Base-by-base conservation (phyloP, 2,329 filamentous ascomycete species). In the Aspergillus transmontanensis region DNA sequence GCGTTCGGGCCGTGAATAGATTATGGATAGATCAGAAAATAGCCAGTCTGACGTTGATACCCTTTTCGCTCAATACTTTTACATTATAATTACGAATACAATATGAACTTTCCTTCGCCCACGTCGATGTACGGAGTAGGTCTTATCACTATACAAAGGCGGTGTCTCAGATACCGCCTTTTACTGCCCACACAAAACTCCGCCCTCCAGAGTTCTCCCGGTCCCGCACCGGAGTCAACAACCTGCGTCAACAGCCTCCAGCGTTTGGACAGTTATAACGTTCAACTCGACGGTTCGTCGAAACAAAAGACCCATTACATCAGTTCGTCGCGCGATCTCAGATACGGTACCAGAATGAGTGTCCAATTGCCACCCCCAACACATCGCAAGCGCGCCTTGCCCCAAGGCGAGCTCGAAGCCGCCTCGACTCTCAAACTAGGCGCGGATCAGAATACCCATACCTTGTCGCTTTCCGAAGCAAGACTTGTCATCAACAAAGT, bases 401-500 rank as follows among this genome's bases (percentile, higher is more conserved):
- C 79, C 1, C 78, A 80, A 64, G 76, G 76, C 75, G 94, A 97
- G 77, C 94, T 98, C 79, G 93, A 97, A 82, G 94, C 94, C 28
- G 89, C 90, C 57, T 83, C 87, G 9, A 88, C 88, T 60, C 88
- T 98, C 67, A 91, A 90, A 77, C 90, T 99, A 12, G 95, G 95
- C 80, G 94, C 97, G 76, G 97, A 98, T 80, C 89, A 96, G 72
- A 85, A 94, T 74, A 93, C 96, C 69, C 93, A 95, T 76, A 94
- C 94, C 6, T 85, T 99, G 66, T 97, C 94, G 53, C 87, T 97
- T 59, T 96, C 93, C 39, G 95, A 98, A 81, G 94, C 95, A 2
- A 88, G 93, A 71, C 87, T 97, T 57, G 91, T 99, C 74, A 92
- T 99, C 73, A 94, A 94, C 75, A 93, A 93, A 66, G 89, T 97